These are phyloP conservation scores for Neurospora sp. DNA, from an alignment of 2,329 filamentous ascomycete species.

Conservation along the genomic window DNA sequence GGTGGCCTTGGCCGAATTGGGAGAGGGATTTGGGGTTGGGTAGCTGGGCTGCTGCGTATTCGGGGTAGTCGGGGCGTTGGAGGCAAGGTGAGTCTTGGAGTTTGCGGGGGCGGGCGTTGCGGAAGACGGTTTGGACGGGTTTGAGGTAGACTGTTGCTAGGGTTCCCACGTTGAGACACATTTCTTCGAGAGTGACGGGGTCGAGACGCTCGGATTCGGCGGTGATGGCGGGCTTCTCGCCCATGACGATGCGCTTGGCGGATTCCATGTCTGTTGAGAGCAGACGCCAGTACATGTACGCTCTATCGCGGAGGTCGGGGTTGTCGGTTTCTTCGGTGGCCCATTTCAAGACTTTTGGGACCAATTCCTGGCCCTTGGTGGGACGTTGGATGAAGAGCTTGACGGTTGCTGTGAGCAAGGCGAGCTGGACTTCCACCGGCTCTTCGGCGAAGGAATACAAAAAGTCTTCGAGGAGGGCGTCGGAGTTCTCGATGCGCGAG, in stretches of 20 bases:
- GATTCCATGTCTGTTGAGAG: conserved; percentile 83
- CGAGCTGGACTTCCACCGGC: conserved; percentile 88
- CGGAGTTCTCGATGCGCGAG: conserved; percentile 93
- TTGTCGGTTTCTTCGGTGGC: conserved; percentile 99
- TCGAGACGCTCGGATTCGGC: conserved; percentile 94
- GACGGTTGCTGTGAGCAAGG: conserved; percentile 88
- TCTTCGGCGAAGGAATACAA: conserved; percentile 90
- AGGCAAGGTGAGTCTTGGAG: conserved; percentile 78
- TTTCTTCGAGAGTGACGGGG: conserved; percentile 83
- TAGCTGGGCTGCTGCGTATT: conserved; percentile 28
- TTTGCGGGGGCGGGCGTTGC: conserved; percentile 70
- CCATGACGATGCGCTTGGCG: conserved; percentile 88
- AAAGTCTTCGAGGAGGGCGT: conserved; percentile 89
- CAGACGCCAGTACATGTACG: conserved; percentile 99
- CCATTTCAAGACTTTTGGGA: conserved; percentile 94
- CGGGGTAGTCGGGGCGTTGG: conserved; percentile 55
- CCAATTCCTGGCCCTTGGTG: conserved; percentile 85
- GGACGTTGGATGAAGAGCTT: conserved; percentile 97
- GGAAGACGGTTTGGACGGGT: conserved; percentile 94
- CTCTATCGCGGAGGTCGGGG: conserved; percentile 86
- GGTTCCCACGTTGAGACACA: conserved; percentile 93
- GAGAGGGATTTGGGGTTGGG: conserved; percentile 48
- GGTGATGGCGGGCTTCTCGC: conserved; percentile 91
- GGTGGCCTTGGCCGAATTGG: conserved; percentile 43
- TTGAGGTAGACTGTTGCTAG: conserved; percentile 96